Evolutionary conservation across 2,329 filamentous ascomycete genomes (phyloP).

Genomic region (Drechslerella stenobrocha): DNA sequence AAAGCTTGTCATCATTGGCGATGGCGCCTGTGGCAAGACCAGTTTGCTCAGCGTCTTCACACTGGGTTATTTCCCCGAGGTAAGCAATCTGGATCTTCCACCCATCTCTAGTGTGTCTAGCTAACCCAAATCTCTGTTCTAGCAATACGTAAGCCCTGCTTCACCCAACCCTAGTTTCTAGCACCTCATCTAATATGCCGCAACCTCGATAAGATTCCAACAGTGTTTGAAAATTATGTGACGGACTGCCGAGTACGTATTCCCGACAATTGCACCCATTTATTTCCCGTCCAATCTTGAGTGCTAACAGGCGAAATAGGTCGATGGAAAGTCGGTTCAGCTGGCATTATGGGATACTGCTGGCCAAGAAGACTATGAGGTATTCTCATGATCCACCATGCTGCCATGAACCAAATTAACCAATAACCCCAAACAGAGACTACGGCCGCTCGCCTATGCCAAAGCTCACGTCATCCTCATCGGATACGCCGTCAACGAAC

Average conservation of each 20-base stretch:
- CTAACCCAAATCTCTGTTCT: constrained; percentile 9
- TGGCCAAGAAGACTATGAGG: constrained; percentile 96
- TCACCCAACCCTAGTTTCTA: background rate
- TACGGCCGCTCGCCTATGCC: constrained; percentile 91
- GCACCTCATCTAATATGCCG: constrained; percentile 31
- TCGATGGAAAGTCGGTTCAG: constrained; percentile 95
- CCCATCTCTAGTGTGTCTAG: constrained; percentile 10
- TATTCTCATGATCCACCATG: constrained; percentile 5
- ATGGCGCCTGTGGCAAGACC: constrained; percentile 97
- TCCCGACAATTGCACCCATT: background rate
- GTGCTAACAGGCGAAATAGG: constrained; percentile 35
- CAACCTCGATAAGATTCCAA: constrained; percentile 70
- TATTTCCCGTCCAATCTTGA: background rate
- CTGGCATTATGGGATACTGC: constrained; percentile 99
- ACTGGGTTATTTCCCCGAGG: constrained; percentile 94
- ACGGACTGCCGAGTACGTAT: constrained; percentile 86
- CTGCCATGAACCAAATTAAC: background rate
- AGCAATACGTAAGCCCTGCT: constrained; percentile 39
- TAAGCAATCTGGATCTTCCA: constrained; percentile 61
- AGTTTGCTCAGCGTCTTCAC: constrained; percentile 97
- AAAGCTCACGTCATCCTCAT: constrained; percentile 98
- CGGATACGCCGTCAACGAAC: constrained; percentile 91
- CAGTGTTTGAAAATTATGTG: constrained; percentile 99
- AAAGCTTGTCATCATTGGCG: constrained; percentile 95
- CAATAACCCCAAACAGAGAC: constrained; percentile 58